Evolutionary conservation across 768 basidiomycete species (phyloP).

Genomic region (Amylocystis lapponica): DNA sequence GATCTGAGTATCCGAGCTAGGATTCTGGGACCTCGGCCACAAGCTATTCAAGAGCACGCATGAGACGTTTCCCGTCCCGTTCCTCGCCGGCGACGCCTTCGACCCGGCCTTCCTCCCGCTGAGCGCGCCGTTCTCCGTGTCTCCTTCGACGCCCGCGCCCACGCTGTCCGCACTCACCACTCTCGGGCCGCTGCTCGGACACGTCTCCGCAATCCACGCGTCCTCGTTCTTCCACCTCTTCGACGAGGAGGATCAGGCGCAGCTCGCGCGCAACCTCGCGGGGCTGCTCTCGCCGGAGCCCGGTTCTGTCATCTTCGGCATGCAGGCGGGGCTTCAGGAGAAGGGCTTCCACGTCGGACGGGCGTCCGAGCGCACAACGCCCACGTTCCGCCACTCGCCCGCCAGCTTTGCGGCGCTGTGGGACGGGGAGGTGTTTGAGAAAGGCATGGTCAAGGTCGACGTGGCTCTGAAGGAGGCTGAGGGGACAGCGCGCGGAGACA

Average conservation of each 20-base stretch:
- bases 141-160: slow-evolving; percentile 11
- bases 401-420: slow-evolving; percentile 34
- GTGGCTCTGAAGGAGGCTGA: slow-evolving; percentile 9
- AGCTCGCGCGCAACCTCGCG: slow-evolving; percentile 37
- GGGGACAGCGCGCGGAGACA: neutral
- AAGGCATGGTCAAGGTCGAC: slow-evolving; percentile 28
- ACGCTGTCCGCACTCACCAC: slow-evolving; percentile 29
- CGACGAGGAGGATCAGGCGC: slow-evolving; percentile 31
- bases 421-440: slow-evolving; percentile 29
- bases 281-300: slow-evolving; percentile 36
- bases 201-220: slow-evolving; percentile 35
- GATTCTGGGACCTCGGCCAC: slow-evolving; percentile 56
- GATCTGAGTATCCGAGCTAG: slow-evolving; percentile 24
- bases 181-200: slow-evolving; percentile 27
- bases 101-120: slow-evolving; percentile 35
- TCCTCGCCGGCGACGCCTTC: slow-evolving; percentile 50
- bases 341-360: slow-evolving; percentile 22
- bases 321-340: slow-evolving; percentile 29
- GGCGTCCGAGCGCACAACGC: slow-evolving; percentile 1
- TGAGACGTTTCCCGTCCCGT: slow-evolving; percentile 44
- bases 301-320: slow-evolving; percentile 43
- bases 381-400: slow-evolving; percentile 32
- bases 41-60: slow-evolving; percentile 48
- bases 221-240: slow-evolving; percentile 45
- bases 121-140: slow-evolving; percentile 16